Evolutionary conservation across 495 filamentous ascomycete genomes (phyloP).

Genomic region (Recurvomyces mirabilis): DNA sequence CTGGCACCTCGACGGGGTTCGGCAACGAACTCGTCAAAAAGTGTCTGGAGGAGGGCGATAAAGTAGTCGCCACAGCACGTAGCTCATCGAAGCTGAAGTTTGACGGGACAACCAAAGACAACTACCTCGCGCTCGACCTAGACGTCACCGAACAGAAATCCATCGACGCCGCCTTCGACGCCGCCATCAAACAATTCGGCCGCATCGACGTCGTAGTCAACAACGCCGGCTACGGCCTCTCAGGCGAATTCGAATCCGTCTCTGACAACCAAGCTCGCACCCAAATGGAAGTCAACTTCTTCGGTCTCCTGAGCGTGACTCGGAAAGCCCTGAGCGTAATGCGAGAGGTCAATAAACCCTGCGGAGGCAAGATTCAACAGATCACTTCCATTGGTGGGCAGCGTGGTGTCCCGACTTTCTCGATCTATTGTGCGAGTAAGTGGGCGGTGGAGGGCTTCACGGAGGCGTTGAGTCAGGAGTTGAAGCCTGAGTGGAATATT

Average conservation of each 20-base stretch:
- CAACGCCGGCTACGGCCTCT: constrained; percentile 30
- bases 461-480: constrained; percentile 26
- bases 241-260: constrained; percentile 29
- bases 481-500: constrained; percentile 33
- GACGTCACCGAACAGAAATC: constrained; percentile 20
- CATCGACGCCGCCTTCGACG: constrained; percentile 27
- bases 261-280: constrained; percentile 26
- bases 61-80: constrained; percentile 32
- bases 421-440: constrained; percentile 34
- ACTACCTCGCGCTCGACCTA: constrained; percentile 25
- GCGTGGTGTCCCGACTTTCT: constrained; percentile 29
- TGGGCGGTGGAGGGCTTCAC: constrained; percentile 34
- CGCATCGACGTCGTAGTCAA: constrained; percentile 31
- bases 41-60: constrained; percentile 25
- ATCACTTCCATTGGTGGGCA: constrained; percentile 37
- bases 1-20: constrained; percentile 31
- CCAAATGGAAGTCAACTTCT: constrained; percentile 34
- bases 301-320: constrained; percentile 32
- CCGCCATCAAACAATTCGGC: constrained; percentile 27
- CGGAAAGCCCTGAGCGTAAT: constrained; percentile 35
- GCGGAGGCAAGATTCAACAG: constrained; percentile 36
- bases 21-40: constrained; percentile 28
- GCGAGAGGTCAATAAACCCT: constrained; percentile 30
- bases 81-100: constrained; percentile 24
- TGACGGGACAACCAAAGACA: constrained; percentile 12